Evolutionary conservation across 805 yeast genomes (phyloP), one percentile per base, ranked within the genome.

Genomic region (Ogataea pignaliae): DNA sequence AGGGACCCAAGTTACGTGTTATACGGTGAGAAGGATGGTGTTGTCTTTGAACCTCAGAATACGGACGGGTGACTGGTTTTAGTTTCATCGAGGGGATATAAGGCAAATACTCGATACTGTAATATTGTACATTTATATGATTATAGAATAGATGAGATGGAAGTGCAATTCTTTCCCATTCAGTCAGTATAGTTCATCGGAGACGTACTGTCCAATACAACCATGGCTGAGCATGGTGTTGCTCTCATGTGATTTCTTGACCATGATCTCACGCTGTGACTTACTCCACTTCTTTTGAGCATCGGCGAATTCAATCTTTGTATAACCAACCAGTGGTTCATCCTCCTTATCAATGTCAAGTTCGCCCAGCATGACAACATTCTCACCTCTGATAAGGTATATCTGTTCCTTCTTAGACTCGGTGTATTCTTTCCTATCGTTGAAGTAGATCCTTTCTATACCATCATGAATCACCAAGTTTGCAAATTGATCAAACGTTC

Each of bases 401-500:
- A 88, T 86, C 10, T 96, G 97, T 42, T 58, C 59, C 8, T 85
- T 76, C 9, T 45, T 43, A 13, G 59, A 54, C 62, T 91, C 96
- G 9, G 86, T 95, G 60, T 81, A 91, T 38, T 69, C 66, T 29
- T 54, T 55, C 10, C 50, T 54, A 13, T 73, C 78, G 14, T 72
- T 61, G 51, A 84, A 70, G 60, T 86, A 86, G 55, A 89, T 79
- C 64, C 97, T 78, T 64, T 93, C 98, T 39, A 81, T 71, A 14
- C 96, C 81, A 61, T 90, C 96, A 66, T 93, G 98, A 50, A 93
- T 71, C 34, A 93, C 96, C 57, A 93, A 72, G 66, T 91, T 91
- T 47, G 95, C 90, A 63, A 83, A 93, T 65, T 91, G 97, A 68
- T 93, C 99, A 65, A 91, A 93, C 2, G 97, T 88, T 64, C 99